Evolutionary conservation across 345 rosid species (phyloP).

Genomic region (Arabis hirsuta): DNA sequence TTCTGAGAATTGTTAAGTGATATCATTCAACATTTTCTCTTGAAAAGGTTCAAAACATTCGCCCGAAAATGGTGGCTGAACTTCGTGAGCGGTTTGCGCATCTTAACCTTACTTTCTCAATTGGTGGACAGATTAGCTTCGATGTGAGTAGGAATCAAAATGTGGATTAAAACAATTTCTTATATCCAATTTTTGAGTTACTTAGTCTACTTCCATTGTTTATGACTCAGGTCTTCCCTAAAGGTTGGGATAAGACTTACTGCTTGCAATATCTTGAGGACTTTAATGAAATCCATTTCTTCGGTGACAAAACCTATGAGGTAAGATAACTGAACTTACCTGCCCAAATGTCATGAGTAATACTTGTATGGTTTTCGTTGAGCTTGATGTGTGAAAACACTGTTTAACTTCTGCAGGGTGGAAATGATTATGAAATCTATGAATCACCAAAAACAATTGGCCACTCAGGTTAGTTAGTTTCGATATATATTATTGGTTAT

Average conservation of each 20-base stretch:
- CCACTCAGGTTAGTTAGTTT: conserved; percentile 72
- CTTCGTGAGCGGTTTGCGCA: conserved; percentile 89
- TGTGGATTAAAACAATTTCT: not conserved
- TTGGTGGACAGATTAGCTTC: conserved; percentile 98
- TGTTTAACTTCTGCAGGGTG: conserved; percentile 64
- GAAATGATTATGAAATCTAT: conserved; percentile 87
- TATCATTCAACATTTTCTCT: conserved; percentile 36
- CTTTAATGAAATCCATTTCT: conserved; percentile 88
- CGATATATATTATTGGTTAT: not conserved
- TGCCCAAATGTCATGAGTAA: not conserved
- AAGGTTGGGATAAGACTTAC: conserved; percentile 99
- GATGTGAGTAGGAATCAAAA: conserved; percentile 61
- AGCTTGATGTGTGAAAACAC: conserved; percentile 10
- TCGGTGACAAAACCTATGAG: conserved; percentile 98
- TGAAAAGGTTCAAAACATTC: conserved; percentile 76
- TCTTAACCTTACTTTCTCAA: conserved; percentile 91
- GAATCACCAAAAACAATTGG: conserved; percentile 87
- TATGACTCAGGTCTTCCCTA: conserved; percentile 77
- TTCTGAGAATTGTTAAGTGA: not conserved
- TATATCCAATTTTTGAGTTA: not conserved
- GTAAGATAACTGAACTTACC: conserved; percentile 40
- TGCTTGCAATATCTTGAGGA: conserved; percentile 86
- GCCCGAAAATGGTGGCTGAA: conserved; percentile 80
- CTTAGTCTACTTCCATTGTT: conserved; percentile 8
- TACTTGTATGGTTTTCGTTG: not conserved